A percentile compares a stretch with the other conserved stretches of the same genome.
Evolutionary conservation across 345 rosid genomes (phyloP).

Genomic region (Trapa bicornis): DNA sequence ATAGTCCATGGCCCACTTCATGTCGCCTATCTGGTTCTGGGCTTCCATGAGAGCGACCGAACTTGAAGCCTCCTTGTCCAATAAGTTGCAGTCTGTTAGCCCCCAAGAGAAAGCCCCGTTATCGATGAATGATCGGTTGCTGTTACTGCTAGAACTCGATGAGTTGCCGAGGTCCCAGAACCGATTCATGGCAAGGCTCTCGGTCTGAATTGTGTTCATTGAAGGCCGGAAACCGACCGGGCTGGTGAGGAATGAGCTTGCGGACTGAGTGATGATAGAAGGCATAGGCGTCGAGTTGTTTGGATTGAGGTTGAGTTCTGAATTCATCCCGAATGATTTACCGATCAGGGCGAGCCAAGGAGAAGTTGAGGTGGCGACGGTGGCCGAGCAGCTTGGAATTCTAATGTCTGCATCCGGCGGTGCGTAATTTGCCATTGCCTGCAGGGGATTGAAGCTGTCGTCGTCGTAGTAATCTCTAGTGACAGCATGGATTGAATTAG

Average conservation of each 20-base stretch:
- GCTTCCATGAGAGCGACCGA: neutral
- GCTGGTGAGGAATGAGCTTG: constrained; percentile 2
- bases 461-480: neutral
- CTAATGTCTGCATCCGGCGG: too few relatives aligned
- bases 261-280: constrained; percentile 3
- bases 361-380: constrained; percentile 5
- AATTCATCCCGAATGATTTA: constrained; percentile 8
- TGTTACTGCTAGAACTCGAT: constrained; percentile 4
- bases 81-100: constrained; percentile 2
- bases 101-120: constrained; percentile 11
- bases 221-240: constrained; percentile 10
- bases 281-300: neutral
- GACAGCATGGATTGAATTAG: neutral
- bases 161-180: constrained; percentile 3
- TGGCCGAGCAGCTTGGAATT: constrained; percentile 1
- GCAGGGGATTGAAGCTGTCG: constrained; percentile 6
- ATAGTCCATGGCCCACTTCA: constrained; percentile 3
- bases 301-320: constrained; percentile 9
- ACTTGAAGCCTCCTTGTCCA: constrained; percentile 4
- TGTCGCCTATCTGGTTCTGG: constrained; percentile 1
- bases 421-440: constrained; percentile 5
- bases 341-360: constrained; percentile 7
- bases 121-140: constrained; percentile 8
- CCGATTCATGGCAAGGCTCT: neutral
- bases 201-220: neutral